Conservation (phyloP, 2,329 filamentous ascomycete species). For the Dothistroma septosporum region DNA sequence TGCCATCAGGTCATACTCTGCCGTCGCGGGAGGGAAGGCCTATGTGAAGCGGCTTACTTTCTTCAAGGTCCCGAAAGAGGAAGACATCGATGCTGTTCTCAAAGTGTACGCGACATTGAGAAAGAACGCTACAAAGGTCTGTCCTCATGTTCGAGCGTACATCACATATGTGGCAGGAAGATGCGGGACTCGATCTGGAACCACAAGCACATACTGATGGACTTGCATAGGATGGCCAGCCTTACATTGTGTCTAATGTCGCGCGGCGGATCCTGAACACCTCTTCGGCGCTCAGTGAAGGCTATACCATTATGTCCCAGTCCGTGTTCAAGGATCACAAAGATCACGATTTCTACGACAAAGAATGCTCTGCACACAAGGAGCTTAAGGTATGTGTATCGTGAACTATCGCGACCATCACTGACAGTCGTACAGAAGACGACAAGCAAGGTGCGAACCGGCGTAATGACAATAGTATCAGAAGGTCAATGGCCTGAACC, state of each 20-base stretch:
- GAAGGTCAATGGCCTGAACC: slow-evolving; percentile 30
- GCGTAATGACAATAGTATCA: slow-evolving; percentile 29
- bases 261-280: slow-evolving; percentile 27
- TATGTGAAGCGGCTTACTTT: slow-evolving; percentile 49
- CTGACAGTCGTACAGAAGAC: slow-evolving; percentile 19
- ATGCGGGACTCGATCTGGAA: not conserved
- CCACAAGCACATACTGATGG: not conserved
- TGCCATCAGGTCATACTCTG: slow-evolving; percentile 5
- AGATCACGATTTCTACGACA: slow-evolving; percentile 68
- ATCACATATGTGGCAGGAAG: not conserved
- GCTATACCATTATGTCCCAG: slow-evolving; percentile 62
- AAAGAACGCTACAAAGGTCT: slow-evolving; percentile 43
- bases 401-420: not conserved
- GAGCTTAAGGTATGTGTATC: slow-evolving; percentile 41
- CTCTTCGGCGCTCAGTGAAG: slow-evolving; percentile 52
- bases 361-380: slow-evolving; percentile 54
- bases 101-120: slow-evolving; percentile 44
- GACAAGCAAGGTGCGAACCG: slow-evolving; percentile 25
- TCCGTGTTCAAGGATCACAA: slow-evolving; percentile 60
- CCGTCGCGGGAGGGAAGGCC: slow-evolving; percentile 9
- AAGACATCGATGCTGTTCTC: slow-evolving; percentile 43
- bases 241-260: slow-evolving; percentile 57
- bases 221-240: slow-evolving; percentile 58
- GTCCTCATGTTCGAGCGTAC: not conserved
- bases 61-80: slow-evolving; percentile 51